phyloP scores from a whole-genome alignment of 805 yeast species.

The Zygosaccharomyces kombuchaensis region DNA sequence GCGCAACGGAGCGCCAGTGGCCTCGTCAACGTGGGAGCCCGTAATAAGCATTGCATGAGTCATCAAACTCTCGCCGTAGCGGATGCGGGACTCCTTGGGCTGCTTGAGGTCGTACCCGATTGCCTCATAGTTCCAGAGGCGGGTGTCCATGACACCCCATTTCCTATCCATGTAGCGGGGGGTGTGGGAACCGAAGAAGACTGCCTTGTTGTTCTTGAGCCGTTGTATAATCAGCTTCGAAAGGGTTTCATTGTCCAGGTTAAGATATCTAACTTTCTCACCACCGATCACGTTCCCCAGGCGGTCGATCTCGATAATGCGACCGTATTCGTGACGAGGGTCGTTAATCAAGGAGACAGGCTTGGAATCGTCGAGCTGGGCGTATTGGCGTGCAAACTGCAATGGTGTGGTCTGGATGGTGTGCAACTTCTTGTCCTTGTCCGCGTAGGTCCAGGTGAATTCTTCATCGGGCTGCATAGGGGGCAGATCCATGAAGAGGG shows the following conservation, averaged over 20 bases:
- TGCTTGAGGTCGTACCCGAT: conserved; percentile 51
- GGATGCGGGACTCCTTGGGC: conserved; percentile 63
- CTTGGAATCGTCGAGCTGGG: conserved; percentile 48
- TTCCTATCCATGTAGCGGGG: conserved; percentile 64
- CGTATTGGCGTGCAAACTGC: conserved; percentile 54
- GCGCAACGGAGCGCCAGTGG: conserved; percentile 52
- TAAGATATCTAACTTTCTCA: conserved; percentile 66
- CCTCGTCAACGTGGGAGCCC: conserved; percentile 68
- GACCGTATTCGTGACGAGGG: conserved; percentile 68
- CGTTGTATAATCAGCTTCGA: conserved; percentile 61
- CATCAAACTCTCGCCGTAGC: conserved; percentile 70
- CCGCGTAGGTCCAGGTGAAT: conserved; percentile 70
- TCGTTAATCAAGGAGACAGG: conserved; percentile 72
- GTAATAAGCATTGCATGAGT: conserved; percentile 89
- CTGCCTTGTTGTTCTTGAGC: conserved; percentile 68
- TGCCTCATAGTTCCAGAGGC: conserved; percentile 61
- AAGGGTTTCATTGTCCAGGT: conserved; percentile 55
- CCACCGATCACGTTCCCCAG: conserved; percentile 71
- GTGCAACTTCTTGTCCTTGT: conserved; percentile 58
- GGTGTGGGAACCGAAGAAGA: conserved; percentile 88
- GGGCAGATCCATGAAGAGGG: conserved; percentile 72
- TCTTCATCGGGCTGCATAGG: conserved; percentile 62
- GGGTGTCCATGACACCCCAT: conserved; percentile 69
- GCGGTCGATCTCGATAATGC: conserved; percentile 64
- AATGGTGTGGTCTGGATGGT: conserved; percentile 55